Conservation (phyloP, 768 basidiomycete genomes). For the Mycena alexandri region DNA sequence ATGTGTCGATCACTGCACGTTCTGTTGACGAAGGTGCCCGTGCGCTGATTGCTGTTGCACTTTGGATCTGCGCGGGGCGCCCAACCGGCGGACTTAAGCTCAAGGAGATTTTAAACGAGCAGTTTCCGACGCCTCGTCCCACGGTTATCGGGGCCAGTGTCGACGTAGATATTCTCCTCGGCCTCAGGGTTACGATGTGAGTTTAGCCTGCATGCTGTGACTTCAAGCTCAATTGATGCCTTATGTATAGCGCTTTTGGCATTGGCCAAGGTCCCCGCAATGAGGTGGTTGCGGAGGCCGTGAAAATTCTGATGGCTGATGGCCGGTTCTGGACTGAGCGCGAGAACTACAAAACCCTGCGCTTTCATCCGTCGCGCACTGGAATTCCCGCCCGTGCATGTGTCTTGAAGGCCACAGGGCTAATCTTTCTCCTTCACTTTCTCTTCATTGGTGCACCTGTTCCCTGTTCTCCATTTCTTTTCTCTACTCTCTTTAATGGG, state of each 20-base stretch:
- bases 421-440: constrained; percentile 13
- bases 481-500: constrained; percentile 12
- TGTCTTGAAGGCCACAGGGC: constrained; percentile 13
- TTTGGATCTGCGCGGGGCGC: constrained; percentile 5
- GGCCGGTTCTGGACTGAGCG: constrained; percentile 12
- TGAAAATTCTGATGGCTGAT: constrained; percentile 14
- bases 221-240: background rate
- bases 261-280: constrained; percentile 9
- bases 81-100: constrained; percentile 6
- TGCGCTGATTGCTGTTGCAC: background rate
- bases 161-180: background rate
- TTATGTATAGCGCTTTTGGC: background rate
- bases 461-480: constrained; percentile 7
- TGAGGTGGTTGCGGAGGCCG: constrained; percentile 3
- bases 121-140: background rate
- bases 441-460: constrained; percentile 15
- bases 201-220: background rate
- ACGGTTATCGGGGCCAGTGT: background rate
- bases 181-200: background rate
- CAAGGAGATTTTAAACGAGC: constrained; percentile 6
- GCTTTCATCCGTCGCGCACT: constrained; percentile 6
- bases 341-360: background rate
- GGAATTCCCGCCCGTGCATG: constrained; percentile 1
- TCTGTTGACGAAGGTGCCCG: constrained; percentile 9
- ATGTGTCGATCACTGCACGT: background rate